phyloP scores from a whole-genome alignment of 2,329 filamentous ascomycete species.

The Ceratocystis lukuohia region DNA sequence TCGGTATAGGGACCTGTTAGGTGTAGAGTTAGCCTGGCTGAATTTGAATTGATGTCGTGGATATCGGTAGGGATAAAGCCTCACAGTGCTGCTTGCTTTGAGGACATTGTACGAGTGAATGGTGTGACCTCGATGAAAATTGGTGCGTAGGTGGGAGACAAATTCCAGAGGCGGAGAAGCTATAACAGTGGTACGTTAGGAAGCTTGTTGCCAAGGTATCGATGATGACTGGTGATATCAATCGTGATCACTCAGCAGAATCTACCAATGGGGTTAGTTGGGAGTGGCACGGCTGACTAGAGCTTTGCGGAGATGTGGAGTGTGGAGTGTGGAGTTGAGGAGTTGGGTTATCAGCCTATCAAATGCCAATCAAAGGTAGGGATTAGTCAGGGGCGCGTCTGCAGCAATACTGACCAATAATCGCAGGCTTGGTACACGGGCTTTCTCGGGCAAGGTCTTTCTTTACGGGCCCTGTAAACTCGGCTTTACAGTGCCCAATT shows the following conservation, averaged over 20 bases:
- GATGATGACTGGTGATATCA: not conserved
- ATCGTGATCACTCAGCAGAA: not conserved
- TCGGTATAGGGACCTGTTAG: conserved; percentile 62
- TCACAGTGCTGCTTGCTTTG: conserved; percentile 39
- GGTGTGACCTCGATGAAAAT: too few relatives aligned
- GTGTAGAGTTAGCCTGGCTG: not conserved
- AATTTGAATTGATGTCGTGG: not conserved
- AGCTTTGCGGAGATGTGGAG: conserved; percentile 5
- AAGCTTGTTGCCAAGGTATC: not conserved
- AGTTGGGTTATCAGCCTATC: conserved; percentile 6
- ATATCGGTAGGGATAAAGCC: conserved; percentile 22
- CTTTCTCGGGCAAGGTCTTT: conserved; percentile 15
- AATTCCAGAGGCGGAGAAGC: not conserved
- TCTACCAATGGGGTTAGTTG: conserved; percentile 12
- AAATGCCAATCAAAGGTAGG: conserved; percentile 15
- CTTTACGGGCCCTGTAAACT: not conserved
- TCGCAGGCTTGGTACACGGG: conserved; percentile 8
- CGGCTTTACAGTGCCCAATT: not conserved
- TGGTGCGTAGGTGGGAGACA: not conserved
- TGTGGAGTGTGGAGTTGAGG: conserved; percentile 7
- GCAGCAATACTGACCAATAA: conserved; percentile 16
- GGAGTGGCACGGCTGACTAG: conserved; percentile 2
- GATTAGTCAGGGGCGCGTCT: conserved; percentile 15
- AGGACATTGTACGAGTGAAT: conserved; percentile 28
- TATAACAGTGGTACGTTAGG: not conserved